Conservation (phyloP, 1,139 yeast genomes). For the Hansenula lynferdii region DNA sequence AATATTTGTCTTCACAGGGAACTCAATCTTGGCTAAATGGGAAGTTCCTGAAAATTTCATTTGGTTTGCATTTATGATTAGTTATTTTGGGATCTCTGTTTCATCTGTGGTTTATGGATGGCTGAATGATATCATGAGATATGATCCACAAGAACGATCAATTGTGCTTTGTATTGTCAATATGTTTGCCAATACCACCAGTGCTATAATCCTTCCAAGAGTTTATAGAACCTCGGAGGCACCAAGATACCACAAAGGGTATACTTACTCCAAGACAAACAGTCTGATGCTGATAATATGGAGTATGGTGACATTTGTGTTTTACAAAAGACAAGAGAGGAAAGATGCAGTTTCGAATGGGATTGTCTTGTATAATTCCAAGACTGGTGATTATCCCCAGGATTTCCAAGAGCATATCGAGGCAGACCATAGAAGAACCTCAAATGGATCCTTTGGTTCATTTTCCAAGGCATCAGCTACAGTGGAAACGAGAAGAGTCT, state of each 20-base stretch:
- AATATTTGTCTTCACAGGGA: slow-evolving; percentile 15
- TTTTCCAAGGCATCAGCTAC: neutral
- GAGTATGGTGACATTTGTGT: slow-evolving; percentile 47
- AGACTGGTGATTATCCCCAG: slow-evolving; percentile 1
- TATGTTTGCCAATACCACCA: neutral
- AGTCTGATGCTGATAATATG: slow-evolving; percentile 40
- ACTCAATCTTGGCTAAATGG: slow-evolving; percentile 2
- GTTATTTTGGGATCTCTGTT: slow-evolving; percentile 29
- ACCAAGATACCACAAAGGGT: slow-evolving; percentile 49
- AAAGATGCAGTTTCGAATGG: slow-evolving; percentile 46
- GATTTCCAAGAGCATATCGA: neutral
- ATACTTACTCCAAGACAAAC: slow-evolving; percentile 36
- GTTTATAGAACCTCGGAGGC: slow-evolving; percentile 55
- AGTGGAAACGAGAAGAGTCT: neutral
- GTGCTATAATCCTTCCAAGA: slow-evolving; percentile 30
- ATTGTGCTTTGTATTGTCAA: neutral
- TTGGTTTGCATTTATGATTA: slow-evolving; percentile 31
- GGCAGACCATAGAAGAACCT: neutral
- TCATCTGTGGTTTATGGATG: slow-evolving; percentile 33
- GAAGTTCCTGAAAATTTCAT: slow-evolving; percentile 24
- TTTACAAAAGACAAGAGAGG: slow-evolving; percentile 55
- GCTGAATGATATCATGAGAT: slow-evolving; percentile 30
- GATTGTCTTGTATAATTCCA: slow-evolving; percentile 36
- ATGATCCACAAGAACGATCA: slow-evolving; percentile 31
- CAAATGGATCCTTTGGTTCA: neutral